Conservation (phyloP, 192 early-diverging fungal species). For the Linnemannia exigua region DNA sequence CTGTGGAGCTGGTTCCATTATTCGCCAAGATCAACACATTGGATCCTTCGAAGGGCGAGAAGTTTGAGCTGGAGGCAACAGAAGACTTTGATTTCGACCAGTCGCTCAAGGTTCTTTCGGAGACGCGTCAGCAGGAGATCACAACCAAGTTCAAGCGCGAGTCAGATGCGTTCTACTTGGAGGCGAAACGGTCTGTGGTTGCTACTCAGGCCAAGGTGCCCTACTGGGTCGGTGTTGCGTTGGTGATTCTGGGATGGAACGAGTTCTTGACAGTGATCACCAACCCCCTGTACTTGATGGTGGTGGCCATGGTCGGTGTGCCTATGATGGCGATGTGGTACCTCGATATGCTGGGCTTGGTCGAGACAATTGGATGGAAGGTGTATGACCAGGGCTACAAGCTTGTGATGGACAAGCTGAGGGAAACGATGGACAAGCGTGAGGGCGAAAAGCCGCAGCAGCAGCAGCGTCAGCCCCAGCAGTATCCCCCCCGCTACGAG, state of each 20-base stretch:
- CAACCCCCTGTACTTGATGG: constrained; percentile 88
- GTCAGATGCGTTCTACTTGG: constrained; percentile 91
- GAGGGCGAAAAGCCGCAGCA: constrained; percentile 16
- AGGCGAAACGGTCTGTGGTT: constrained; percentile 97
- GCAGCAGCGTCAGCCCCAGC: constrained; percentile 40
- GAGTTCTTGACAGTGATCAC: constrained; percentile 89
- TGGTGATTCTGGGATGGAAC: constrained; percentile 95
- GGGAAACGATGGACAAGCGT: constrained; percentile 44
- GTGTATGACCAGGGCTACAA: constrained; percentile 54
- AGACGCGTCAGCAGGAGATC: constrained; percentile 77
- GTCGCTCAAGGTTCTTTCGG: constrained; percentile 73
- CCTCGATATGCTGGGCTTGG: constrained; percentile 77
- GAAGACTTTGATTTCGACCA: constrained; percentile 72
- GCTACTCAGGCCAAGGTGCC: constrained; percentile 89
- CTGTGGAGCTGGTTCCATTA: constrained; percentile 75
- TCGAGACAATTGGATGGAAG: constrained; percentile 59
- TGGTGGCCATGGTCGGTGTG: constrained; percentile 69
- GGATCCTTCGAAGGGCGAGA: constrained; percentile 48
- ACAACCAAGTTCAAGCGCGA: constrained; percentile 88
- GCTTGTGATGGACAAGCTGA: constrained; percentile 47
- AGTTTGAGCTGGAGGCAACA: constrained; percentile 48
- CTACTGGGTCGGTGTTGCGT: constrained; percentile 81
- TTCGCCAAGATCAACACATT: constrained; percentile 81
- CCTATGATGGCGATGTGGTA: constrained; percentile 73
- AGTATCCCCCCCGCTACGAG: constrained; percentile 18